phyloP scores from a whole-genome alignment of 1,284 basidiomycete species.

The Fomitiporia mediterranea region DNA sequence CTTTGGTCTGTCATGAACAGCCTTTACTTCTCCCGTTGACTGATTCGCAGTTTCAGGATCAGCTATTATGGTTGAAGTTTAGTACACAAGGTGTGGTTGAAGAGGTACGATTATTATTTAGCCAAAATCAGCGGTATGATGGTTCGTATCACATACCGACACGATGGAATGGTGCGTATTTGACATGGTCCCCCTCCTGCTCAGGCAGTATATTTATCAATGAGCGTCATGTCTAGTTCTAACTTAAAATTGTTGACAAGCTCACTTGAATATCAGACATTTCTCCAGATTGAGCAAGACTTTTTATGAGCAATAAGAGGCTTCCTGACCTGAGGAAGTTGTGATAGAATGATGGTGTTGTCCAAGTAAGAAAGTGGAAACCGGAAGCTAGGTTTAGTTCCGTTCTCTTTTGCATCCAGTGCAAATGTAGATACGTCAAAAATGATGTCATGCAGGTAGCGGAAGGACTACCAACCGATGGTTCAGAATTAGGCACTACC shows the following conservation, averaged over 20 bases:
- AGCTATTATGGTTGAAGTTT: no score
- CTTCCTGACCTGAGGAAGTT: neutral
- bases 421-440: neutral
- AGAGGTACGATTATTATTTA: no score
- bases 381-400: neutral
- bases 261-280: slow-evolving; percentile 13
- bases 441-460: neutral
- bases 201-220: no score
- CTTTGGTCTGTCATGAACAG: slow-evolving; percentile 12
- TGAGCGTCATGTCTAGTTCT: neutral
- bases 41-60: slow-evolving; percentile 13
- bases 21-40: slow-evolving; percentile 15
- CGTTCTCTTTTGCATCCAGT: no score
- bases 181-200: slow-evolving; percentile 15
- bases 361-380: neutral
- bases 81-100: no score
- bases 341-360: neutral
- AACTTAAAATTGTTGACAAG: neutral
- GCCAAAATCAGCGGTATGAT: no score
- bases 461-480: no score
- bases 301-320: neutral
- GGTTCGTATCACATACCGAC: no score
- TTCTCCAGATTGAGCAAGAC: neutral
- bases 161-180: slow-evolving; percentile 15
- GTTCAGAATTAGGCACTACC: no score